Percentiles rank a stretch among this genome's conserved stretches.
These are phyloP conservation scores for Citrullus colocynthis DNA, from an alignment of 306 rosid species.

Conservation along the genomic window DNA sequence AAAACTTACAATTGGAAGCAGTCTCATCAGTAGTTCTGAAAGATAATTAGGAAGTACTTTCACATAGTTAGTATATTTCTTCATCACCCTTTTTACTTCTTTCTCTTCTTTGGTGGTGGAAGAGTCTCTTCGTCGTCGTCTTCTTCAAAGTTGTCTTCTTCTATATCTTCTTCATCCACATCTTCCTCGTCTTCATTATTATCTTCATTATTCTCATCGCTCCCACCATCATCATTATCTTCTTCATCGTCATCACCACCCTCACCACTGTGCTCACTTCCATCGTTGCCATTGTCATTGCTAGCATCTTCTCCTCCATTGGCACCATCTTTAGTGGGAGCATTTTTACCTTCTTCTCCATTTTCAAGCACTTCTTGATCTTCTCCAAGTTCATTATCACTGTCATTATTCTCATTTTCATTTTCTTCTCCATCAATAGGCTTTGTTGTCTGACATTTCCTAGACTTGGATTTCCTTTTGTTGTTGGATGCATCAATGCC, in stretches of 20 bases:
- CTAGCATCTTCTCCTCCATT: neutral
- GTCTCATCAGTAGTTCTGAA: neutral
- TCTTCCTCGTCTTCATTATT: neutral
- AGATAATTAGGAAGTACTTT: neutral
- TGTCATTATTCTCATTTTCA: slow-evolving; percentile 4
- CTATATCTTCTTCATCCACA: neutral
- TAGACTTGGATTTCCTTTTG: neutral
- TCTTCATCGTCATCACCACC: neutral
- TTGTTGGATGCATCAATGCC: neutral
- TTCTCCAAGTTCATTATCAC: slow-evolving; percentile 6
- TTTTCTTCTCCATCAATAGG: slow-evolving; percentile 21
- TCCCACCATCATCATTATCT: neutral
- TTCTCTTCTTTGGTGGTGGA: slow-evolving; percentile 41
- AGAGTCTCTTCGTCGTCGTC: slow-evolving; percentile 27
- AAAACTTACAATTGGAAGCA: neutral
- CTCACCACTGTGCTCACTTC: neutral
- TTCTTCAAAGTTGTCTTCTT: slow-evolving; percentile 23
- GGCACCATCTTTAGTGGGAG: slow-evolving; percentile 7
- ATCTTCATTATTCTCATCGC: neutral
- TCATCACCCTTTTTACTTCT: slow-evolving; percentile 10
- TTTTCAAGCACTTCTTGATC: slow-evolving; percentile 9
- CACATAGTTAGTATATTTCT: neutral
- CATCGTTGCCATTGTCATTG: neutral
- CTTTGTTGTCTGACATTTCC: neutral
- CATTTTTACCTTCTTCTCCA: slow-evolving; percentile 15